Evolutionary conservation across 305 asterid species (phyloP).

Genomic region (Fraxinus ornus): DNA sequence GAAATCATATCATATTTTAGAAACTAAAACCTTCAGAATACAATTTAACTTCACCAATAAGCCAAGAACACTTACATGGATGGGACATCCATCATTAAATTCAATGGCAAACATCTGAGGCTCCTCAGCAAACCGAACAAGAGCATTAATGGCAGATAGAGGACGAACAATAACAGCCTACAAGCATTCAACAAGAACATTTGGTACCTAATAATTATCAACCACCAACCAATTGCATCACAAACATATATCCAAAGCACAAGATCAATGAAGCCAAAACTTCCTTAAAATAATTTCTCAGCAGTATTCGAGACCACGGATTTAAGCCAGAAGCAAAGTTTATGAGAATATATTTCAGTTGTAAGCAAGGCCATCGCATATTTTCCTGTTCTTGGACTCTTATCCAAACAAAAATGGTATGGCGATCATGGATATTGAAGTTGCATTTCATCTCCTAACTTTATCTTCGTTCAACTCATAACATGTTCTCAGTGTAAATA

Average conservation of each 20-base stretch:
- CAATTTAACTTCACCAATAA: conserved; percentile 19
- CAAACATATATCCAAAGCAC: conserved; percentile 18
- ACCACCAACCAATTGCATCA: conserved; percentile 18
- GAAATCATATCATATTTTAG: conserved; percentile 36
- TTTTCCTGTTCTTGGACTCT: neutral
- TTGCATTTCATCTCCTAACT: conserved; percentile 4
- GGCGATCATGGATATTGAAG: conserved; percentile 14
- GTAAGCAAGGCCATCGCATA: neutral
- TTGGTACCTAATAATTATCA: conserved; percentile 21
- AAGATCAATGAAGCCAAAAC: conserved; percentile 13
- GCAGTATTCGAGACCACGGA: neutral
- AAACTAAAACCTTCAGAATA: conserved; percentile 23
- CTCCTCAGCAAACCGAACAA: conserved; percentile 99
- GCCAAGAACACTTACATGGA: conserved; percentile 63
- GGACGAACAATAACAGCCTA: conserved; percentile 98
- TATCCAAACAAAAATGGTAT: neutral
- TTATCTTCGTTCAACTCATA: conserved; percentile 10
- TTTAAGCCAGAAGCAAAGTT: conserved; percentile 1
- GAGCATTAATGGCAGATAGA: conserved; percentile 87
- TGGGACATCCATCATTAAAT: conserved; percentile 96
- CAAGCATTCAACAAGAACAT: conserved; percentile 34
- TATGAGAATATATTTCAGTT: neutral
- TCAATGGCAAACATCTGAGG: conserved; percentile 99
- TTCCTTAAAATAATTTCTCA: conserved; percentile 8
- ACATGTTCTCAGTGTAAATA: conserved; percentile 8